Base-by-base conservation (phyloP, 176 grass and related monocot species). In the Aegilops speltoides region DNA sequence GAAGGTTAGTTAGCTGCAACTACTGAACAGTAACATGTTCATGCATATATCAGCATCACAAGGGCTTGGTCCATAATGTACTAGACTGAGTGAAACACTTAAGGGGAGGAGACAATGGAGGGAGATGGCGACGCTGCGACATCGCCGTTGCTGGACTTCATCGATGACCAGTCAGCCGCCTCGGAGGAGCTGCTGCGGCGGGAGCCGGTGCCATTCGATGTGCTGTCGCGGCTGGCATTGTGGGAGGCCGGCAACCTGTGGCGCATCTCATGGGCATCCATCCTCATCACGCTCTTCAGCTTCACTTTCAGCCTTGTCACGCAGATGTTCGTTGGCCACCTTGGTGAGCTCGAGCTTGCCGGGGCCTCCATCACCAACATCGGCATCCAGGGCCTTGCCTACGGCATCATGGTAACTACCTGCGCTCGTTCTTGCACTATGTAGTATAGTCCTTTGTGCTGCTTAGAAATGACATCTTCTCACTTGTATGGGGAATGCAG, bases 281-380 rank as follows among this genome's bases (percentile, higher is more conserved):
- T 97, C 65, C 76, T 93, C 80, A 76, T 94, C 72, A 89, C 88
- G 67, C 81, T 97, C 46, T 78, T 84, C 46, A 97, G 90, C 87
- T 97, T 97, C 89, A 94, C 52, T 25, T 87, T 93, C 68, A 93
- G 95, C 83, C 92, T 97, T 15, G 33, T 97, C 43, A 91, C 90
- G 0, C 95, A 95, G 87, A 95, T 97, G 95, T 97, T 97, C 79
- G 89, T 90, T 1, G 95, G 95, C 84, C 95, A 97, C 74, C 84
- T 97, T 7, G 93, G 91, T 8, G 79, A 88, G 34, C 89, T 97
- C 20, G 73, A 86, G 29, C 95, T 95, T 56, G 92, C 95, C 10
- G 95, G 95, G 4, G 93, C 93, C 37, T 95, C 95, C 69, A 91
- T 97, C 75, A 88, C 91, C 80, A 97, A 95, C 81, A 91, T 97